Evolutionary conservation across 306 rosid genomes (phyloP), one percentile per base, ranked within the genome.

Genomic region (Quercus rubra): DNA sequence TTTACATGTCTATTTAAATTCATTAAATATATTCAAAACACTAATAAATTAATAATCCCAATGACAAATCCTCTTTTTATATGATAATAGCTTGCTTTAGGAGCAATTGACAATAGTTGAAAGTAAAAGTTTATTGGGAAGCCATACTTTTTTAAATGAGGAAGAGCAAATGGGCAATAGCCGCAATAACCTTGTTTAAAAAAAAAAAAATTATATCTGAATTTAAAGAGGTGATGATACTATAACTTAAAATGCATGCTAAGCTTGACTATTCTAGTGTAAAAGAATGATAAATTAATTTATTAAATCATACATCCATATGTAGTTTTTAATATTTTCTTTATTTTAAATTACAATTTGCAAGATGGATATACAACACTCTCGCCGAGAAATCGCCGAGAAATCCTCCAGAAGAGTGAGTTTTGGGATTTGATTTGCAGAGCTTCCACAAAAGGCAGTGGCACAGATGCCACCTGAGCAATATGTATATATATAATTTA

Each of bases 371-470:
- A 41, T 8, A 41, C 46, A 38, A 35, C 38, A 76, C 38, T 49
- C 68, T 51, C 80, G 80, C 80, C 87, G 84, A 23, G 23, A 23
- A 23, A 23, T 23, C 23, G 23, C 23, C 23, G 1, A 20, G 66
- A 90, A 61, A 87, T 83, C 83, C 81, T 88, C 80, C 58, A 66
- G 10, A 21, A 6, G 86, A 77, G 80, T 18, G 20, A 70, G 81
- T 70, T 76, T 12, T 79, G 85, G 87, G 87, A 89, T 87, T 74
- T 70, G 68, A 79, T 21, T n/a, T 67, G 70, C 61, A 25, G 9
- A 17, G 13, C 5, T 15, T n/a, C 70, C 55, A 57, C 52, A 43
- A 57, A 62, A 79, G 55, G 72, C 17, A 2, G 51, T 59, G 56
- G 71, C 61, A 49, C 14, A 28, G 70, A 5, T 7, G n/a, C 70